Conservation (phyloP, 306 rosid species). For the Senna tora region DNA sequence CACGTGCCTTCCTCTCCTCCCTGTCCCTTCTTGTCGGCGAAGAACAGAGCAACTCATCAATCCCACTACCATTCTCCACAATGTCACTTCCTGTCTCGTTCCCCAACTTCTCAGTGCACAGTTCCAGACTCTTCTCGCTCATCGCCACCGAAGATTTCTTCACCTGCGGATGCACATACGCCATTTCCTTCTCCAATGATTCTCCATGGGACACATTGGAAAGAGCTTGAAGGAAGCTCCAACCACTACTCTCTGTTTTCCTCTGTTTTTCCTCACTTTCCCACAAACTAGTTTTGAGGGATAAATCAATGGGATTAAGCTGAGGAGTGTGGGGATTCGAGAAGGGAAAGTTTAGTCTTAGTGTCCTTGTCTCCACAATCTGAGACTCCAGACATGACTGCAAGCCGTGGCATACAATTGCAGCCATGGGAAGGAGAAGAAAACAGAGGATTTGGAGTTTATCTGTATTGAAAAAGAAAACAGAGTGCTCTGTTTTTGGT, state of each 20-base stretch:
- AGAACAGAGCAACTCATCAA: slow-evolving; percentile 44
- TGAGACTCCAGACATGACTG: slow-evolving; percentile 64
- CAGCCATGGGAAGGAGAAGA: slow-evolving; percentile 53
- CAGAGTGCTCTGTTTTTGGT: slow-evolving; percentile 37
- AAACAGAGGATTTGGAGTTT: slow-evolving; percentile 6
- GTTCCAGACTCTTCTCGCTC: slow-evolving; percentile 64
- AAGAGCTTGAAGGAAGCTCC: slow-evolving; percentile 66
- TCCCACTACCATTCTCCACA: slow-evolving; percentile 37
- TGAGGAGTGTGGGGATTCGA: slow-evolving; percentile 45
- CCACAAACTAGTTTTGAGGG: slow-evolving; percentile 43
- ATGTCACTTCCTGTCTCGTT: slow-evolving; percentile 80
- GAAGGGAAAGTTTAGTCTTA: slow-evolving; percentile 49
- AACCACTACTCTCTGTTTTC: slow-evolving; percentile 34
- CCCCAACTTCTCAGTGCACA: slow-evolving; percentile 90
- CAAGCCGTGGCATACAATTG: slow-evolving; percentile 62
- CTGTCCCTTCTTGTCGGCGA: slow-evolving; percentile 36
- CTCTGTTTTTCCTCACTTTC: slow-evolving; percentile 28
- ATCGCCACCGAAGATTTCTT: slow-evolving; percentile 49
- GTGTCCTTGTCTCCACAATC: slow-evolving; percentile 59
- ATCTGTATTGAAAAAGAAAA: background rate
- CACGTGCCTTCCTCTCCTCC: slow-evolving; percentile 31
- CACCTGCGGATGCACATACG: slow-evolving; percentile 57
- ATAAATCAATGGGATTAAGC: slow-evolving; percentile 38
- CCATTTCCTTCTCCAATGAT: slow-evolving; percentile 27
- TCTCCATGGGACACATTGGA: slow-evolving; percentile 34